Evolutionary conservation across 805 yeast genomes (phyloP).

Genomic region (Candida arabinofermentans): DNA sequence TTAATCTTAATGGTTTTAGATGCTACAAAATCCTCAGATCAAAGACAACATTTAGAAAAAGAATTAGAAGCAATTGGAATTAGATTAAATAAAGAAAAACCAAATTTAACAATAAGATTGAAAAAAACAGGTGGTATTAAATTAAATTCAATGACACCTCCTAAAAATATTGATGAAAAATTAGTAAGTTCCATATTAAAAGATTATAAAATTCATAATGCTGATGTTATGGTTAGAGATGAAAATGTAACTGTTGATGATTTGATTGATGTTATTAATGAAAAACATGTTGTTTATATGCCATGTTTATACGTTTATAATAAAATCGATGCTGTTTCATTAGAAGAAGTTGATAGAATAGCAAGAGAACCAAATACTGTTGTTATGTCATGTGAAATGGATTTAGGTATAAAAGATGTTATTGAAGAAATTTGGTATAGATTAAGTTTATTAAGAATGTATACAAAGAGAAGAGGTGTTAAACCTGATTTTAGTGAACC

Average conservation of each 20-base stretch:
- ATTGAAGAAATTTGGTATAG: slow-evolving; percentile 93
- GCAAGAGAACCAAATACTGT: slow-evolving; percentile 92
- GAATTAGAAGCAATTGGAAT: slow-evolving; percentile 95
- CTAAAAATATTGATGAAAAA: slow-evolving; percentile 76
- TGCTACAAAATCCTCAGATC: slow-evolving; percentile 92
- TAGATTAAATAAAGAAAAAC: slow-evolving; percentile 74
- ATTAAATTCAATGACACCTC: slow-evolving; percentile 75
- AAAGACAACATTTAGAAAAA: slow-evolving; percentile 76
- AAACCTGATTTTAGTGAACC: slow-evolving; percentile 84
- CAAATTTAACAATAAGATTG: slow-evolving; percentile 71
- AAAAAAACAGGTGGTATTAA: slow-evolving; percentile 93
- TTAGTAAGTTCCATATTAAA: slow-evolving; percentile 71
- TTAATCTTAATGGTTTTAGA: slow-evolving; percentile 89
- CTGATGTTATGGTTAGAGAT: slow-evolving; percentile 88
- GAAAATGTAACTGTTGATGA: slow-evolving; percentile 89
- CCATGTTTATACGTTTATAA: slow-evolving; percentile 92
- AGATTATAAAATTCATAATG: slow-evolving; percentile 88
- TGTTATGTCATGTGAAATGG: slow-evolving; percentile 89
- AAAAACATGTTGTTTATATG: slow-evolving; percentile 79
- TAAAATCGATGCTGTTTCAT: slow-evolving; percentile 90
- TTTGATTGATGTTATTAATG: slow-evolving; percentile 86
- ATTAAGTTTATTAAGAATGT: slow-evolving; percentile 71
- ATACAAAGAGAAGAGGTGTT: slow-evolving; percentile 83
- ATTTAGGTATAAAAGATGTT: slow-evolving; percentile 80
- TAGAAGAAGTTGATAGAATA: slow-evolving; percentile 89